These are phyloP conservation scores for Diplodia intermedia DNA, from an alignment of 2,329 filamentous ascomycete species.

Conservation along the genomic window DNA sequence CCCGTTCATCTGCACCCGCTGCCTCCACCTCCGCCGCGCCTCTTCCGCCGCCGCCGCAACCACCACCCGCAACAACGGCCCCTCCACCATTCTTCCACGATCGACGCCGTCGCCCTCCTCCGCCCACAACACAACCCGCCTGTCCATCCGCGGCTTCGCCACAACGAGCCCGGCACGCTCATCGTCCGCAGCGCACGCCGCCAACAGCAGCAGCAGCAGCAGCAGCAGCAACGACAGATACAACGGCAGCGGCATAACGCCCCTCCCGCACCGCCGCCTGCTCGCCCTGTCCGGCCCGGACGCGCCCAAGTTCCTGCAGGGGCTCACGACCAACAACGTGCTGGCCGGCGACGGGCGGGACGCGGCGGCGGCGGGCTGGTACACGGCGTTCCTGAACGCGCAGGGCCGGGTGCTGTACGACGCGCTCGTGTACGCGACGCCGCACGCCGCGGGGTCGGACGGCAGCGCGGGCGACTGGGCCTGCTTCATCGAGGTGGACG, in stretches of 20 bases:
- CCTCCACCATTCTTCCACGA: neutral
- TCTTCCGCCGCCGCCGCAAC: neutral
- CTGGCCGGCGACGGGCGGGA: neutral
- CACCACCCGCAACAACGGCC: neutral
- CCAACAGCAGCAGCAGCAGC: neutral
- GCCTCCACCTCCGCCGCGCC: conserved; percentile 15
- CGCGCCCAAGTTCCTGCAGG: conserved; percentile 84
- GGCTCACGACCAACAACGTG: conserved; percentile 79
- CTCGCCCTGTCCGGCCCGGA: conserved; percentile 82
- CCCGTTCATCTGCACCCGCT: conserved; percentile 24
- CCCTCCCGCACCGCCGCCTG: conserved; percentile 75
- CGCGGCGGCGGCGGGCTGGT: conserved; percentile 47
- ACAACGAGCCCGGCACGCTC: conserved; percentile 2
- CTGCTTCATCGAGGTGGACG: conserved; percentile 86
- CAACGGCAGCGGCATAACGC: conserved; percentile 42
- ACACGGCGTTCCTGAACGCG: conserved; percentile 85
- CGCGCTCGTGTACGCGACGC: conserved; percentile 76
- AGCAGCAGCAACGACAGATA: neutral
- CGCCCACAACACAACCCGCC: neutral
- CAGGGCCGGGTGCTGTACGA: conserved; percentile 83
- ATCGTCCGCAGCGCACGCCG: neutral
- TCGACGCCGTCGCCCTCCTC: neutral
- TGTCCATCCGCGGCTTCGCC: conserved; percentile 11
- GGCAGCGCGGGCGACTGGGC: conserved; percentile 44
- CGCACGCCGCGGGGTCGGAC: conserved; percentile 32